Evolutionary conservation across 306 rosid species (phyloP).

Genomic region (Abrus precatorius): DNA sequence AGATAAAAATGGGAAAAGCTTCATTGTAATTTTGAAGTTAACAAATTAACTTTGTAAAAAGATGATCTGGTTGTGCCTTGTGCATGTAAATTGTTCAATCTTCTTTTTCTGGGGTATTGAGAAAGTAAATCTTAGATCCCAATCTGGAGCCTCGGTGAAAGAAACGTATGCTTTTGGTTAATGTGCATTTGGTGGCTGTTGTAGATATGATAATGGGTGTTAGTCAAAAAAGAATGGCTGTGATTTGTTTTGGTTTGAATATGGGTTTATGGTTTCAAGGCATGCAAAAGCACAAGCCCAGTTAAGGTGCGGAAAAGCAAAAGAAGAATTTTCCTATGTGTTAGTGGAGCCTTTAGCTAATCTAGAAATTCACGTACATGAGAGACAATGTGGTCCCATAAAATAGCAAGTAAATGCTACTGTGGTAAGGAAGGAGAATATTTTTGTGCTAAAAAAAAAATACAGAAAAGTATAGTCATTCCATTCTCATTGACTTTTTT

Average conservation of each 20-base stretch:
- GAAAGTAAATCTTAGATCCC: slow-evolving; percentile 64
- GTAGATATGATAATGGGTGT: slow-evolving; percentile 42
- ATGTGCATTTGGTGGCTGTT: slow-evolving; percentile 48
- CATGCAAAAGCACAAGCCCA: slow-evolving; percentile 64
- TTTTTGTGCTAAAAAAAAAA: slow-evolving; percentile 24
- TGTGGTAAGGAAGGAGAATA: slow-evolving; percentile 33
- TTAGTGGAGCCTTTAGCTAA: slow-evolving; percentile 66
- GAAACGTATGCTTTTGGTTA: slow-evolving; percentile 49
- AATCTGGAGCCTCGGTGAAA: slow-evolving; percentile 50
- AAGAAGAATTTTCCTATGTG: slow-evolving; percentile 68
- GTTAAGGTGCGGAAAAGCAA: slow-evolving; percentile 52
- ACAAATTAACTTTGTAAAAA: slow-evolving; percentile 30
- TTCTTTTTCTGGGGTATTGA: slow-evolving; percentile 66
- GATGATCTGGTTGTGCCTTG: slow-evolving; percentile 32
- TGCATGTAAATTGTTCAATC: slow-evolving; percentile 18
- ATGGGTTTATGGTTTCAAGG: slow-evolving; percentile 65
- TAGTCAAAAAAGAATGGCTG: slow-evolving; percentile 57
- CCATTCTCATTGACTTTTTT: slow-evolving; percentile 26
- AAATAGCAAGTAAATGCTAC: slow-evolving; percentile 46
- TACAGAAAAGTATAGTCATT: slow-evolving; percentile 16
- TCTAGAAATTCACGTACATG: slow-evolving; percentile 62
- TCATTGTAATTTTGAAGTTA: slow-evolving; percentile 24
- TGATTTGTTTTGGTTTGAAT: slow-evolving; percentile 49
- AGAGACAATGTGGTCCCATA: slow-evolving; percentile 50
- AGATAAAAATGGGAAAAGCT: slow-evolving; percentile 18